Conservation (phyloP, 306 rosid genomes). For the Alnus glutinosa region DNA sequence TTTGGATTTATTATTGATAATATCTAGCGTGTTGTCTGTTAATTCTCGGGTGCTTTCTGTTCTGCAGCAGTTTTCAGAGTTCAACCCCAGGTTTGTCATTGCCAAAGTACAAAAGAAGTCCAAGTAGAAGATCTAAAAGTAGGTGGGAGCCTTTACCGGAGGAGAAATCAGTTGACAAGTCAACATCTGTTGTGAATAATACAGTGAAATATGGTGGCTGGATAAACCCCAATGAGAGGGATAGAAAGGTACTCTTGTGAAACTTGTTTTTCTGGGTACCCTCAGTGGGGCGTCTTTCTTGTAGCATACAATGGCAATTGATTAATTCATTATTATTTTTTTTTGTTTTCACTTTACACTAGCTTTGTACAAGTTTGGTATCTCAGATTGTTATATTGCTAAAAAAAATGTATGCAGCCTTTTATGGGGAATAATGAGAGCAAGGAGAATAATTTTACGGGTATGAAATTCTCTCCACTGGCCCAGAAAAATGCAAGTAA, state of each 20-base stretch:
- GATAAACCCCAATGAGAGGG: slow-evolving; percentile 52
- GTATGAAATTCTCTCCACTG: slow-evolving; percentile 49
- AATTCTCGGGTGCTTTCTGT: slow-evolving; percentile 6
- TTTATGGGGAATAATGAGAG: slow-evolving; percentile 52
- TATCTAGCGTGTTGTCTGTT: neutral
- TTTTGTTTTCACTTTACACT: neutral
- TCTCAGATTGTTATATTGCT: neutral
- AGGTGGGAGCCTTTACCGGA: slow-evolving; percentile 97
- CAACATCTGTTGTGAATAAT: slow-evolving; percentile 40
- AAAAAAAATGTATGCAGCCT: slow-evolving; percentile 45
- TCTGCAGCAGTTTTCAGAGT: slow-evolving; percentile 51
- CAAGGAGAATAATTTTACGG: slow-evolving; percentile 49
- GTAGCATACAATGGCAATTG: neutral
- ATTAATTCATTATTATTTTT: neutral
- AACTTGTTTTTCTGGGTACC: neutral
- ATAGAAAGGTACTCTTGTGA: slow-evolving; percentile 62
- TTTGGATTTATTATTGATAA: neutral
- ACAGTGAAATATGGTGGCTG: slow-evolving; percentile 59
- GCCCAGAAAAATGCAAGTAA: slow-evolving; percentile 59
- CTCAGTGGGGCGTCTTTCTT: neutral
- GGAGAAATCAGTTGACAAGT: slow-evolving; percentile 63
- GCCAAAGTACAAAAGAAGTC: slow-evolving; percentile 75
- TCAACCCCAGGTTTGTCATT: slow-evolving; percentile 43
- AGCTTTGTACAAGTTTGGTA: neutral
- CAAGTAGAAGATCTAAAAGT: slow-evolving; percentile 75